A percentile compares a stretch with the other conserved stretches of the same genome.
These are phyloP conservation scores for Diplosphaera chodatii DNA, from an alignment of 139 green algal species.

Conservation along the genomic window DNA sequence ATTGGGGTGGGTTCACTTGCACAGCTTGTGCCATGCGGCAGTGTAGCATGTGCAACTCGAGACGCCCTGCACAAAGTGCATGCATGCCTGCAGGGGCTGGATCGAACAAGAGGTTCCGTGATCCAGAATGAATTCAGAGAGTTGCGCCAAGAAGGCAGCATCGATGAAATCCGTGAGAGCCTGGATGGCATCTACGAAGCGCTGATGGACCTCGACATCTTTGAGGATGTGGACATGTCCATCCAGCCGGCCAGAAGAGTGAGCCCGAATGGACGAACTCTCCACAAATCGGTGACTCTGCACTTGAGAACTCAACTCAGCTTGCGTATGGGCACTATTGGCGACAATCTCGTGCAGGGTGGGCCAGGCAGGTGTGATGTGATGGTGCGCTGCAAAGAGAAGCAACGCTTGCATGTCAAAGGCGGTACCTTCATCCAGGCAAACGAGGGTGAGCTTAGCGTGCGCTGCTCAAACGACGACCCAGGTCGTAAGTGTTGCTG, in stretches of 20 bases:
- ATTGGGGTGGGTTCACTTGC: no score
- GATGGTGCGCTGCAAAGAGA: conserved; percentile 26
- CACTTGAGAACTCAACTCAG: no score
- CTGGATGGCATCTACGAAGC: conserved; percentile 41
- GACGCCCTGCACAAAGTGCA: no score
- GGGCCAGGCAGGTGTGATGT: background rate
- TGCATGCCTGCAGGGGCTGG: conserved; percentile 15
- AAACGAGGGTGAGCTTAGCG: conserved; percentile 19
- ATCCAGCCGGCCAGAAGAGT: conserved; percentile 40
- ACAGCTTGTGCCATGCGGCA: no score
- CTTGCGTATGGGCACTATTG: no score
- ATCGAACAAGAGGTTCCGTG: conserved; percentile 27
- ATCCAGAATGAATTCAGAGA: conserved; percentile 27
- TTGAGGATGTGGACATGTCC: conserved; percentile 47
- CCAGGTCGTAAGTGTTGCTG: no score
- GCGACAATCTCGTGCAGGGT: background rate
- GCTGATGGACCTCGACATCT: conserved; percentile 57
- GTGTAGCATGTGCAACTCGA: no score
- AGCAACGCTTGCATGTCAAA: conserved; percentile 42
- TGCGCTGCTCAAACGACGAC: no score
- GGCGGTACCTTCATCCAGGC: conserved; percentile 57
- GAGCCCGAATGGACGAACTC: no score
- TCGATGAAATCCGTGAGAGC: conserved; percentile 58
- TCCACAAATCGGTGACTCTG: no score
- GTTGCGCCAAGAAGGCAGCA: conserved; percentile 34